Conservation (phyloP, 495 filamentous ascomycete species). For the Neurospora africana region DNA sequence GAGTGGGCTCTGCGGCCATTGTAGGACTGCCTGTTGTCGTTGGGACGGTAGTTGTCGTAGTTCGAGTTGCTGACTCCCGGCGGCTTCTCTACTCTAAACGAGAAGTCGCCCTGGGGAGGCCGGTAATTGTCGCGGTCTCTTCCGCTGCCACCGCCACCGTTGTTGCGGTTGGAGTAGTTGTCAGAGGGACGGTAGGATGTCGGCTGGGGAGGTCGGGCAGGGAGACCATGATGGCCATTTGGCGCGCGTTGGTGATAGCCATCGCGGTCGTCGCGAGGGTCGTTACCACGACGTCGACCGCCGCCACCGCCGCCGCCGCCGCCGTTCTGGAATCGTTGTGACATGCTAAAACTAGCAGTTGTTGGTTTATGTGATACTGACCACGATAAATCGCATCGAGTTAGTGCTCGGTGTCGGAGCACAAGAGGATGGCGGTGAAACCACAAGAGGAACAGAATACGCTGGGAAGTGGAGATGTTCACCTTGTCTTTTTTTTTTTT, state of each 20-base stretch:
- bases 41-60: constrained; percentile 13
- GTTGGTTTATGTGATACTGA: not conserved
- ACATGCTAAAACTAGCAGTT: not conserved
- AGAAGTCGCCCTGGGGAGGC: constrained; percentile 35
- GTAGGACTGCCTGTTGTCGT: constrained; percentile 2
- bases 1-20: not conserved
- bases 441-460: not conserved
- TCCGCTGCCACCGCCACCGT: constrained; percentile 1
- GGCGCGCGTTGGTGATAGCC: not conserved
- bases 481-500: not conserved
- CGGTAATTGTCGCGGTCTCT: constrained; percentile 13
- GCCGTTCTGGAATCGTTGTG: not conserved
- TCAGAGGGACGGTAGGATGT: not conserved
- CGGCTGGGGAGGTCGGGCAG: not conserved
- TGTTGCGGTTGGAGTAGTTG: not conserved
- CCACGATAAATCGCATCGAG: not conserved
- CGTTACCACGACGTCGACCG: not conserved
- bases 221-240: constrained; percentile 1
- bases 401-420: not conserved
- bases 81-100: constrained; percentile 33
- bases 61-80: constrained; percentile 21
- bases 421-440: not conserved
- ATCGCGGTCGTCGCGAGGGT: constrained; percentile 9
- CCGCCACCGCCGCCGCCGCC: not conserved
- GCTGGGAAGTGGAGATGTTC: not conserved